Evolutionary conservation across 2,329 filamentous ascomycete genomes (phyloP), one percentile per base, ranked within the genome.

Genomic region (Colletotrichum horii): DNA sequence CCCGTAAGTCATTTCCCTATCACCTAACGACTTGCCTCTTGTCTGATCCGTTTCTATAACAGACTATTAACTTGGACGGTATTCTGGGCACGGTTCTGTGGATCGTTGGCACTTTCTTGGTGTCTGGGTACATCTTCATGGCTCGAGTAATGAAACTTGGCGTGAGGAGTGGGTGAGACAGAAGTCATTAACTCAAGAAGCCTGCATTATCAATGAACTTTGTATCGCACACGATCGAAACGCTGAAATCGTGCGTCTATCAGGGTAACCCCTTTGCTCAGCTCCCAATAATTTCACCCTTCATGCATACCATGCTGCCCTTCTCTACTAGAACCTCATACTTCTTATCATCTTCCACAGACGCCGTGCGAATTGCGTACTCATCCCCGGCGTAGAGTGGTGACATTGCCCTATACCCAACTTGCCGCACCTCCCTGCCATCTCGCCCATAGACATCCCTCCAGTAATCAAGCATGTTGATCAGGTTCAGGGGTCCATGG

Each of bases 401-500:
- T 1, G 92, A 88, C 68, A 94, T 81, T 71, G 95, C 95, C 55
- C 90, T 88, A 80, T 96, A 97, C 16, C 89, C 88, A 38, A 96
- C 77, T 80, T 86, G 77, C 77, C 82, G 64, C 3, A 73, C 64
- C n/a, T 67, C 61, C 19, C 30, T 65, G 6, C 32, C 76, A 6
- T 62, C n/a, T 22, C 32, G 38, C 2, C 81, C 82, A 26, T 85
- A 81, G 1, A 91, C 79, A 78, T 94, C 89, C n/a, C 87, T 83
- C 85, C 91, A 92, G 70, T 96, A 88, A 69, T 94, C 91, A 19
- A 96, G 84, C 80, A 97, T 90, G 52, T 93, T 89, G 14, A 94
- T 93, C 28, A 96, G 87, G 38, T 93, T 94, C 76, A 98, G 85
- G 2, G 95, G 95, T 0, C 95, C 95, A 79, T 98, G 96, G 34